Percentiles rank a stretch among this genome's conserved stretches.
These are phyloP conservation scores for Mitosporidium daphniae DNA, from an alignment of 371 early-diverging fungal species.

Conservation along the genomic window DNA sequence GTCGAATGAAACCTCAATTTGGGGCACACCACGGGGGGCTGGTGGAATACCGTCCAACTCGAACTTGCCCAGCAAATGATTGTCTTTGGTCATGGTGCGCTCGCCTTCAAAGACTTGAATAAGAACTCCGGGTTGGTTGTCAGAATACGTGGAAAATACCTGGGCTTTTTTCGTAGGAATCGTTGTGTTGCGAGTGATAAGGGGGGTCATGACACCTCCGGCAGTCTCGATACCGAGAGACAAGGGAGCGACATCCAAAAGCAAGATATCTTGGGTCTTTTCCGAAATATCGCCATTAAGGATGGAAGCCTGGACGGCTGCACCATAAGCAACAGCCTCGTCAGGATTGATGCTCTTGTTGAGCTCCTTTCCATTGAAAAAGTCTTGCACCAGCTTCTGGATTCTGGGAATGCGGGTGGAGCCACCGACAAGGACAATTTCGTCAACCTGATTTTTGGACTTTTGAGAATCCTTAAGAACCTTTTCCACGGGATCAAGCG, in stretches of 20 bases:
- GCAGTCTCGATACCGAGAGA: constrained; percentile 47
- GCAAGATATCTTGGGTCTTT: constrained; percentile 29
- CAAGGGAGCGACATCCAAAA: constrained; percentile 21
- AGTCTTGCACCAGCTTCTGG: constrained; percentile 73
- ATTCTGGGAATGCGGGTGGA: constrained; percentile 99
- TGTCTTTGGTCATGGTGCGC: constrained; percentile 32
- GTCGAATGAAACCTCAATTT: constrained; percentile 87
- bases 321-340: constrained; percentile 91
- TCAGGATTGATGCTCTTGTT: constrained; percentile 90
- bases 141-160: constrained; percentile 80
- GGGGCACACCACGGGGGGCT: constrained; percentile 53
- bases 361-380: constrained; percentile 83
- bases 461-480: constrained; percentile 64
- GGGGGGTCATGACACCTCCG: constrained; percentile 75
- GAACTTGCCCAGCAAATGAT: constrained; percentile 20
- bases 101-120: constrained; percentile 93
- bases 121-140: constrained; percentile 85
- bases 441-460: constrained; percentile 53
- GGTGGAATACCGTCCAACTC: constrained; percentile 45
- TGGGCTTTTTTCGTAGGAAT: constrained; percentile 86
- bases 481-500: constrained; percentile 74
- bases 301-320: constrained; percentile 82
- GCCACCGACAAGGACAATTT: constrained; percentile 94
- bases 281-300: constrained; percentile 52
- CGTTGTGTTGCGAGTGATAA: constrained; percentile 81